These are phyloP conservation scores for Starmerella roubikii DNA, from an alignment of 805 yeast species.

Conservation along the genomic window DNA sequence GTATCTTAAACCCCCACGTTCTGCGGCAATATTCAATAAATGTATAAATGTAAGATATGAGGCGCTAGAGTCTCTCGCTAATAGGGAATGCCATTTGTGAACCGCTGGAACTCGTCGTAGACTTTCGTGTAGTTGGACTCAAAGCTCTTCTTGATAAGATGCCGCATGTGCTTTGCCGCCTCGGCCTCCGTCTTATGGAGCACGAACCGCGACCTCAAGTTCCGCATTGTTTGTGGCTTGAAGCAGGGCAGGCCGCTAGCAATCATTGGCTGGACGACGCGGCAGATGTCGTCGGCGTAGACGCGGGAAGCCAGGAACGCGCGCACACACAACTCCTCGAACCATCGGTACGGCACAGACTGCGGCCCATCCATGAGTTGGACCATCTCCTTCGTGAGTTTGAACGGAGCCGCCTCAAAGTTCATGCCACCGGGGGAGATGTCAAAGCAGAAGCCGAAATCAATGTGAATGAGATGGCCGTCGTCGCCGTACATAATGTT, in stretches of 20 bases:
- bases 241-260: conserved; percentile 94
- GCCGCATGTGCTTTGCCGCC: conserved; percentile 65
- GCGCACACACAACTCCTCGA: conserved; percentile 88
- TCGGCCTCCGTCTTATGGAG: conserved; percentile 71
- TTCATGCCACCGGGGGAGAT: conserved; percentile 98
- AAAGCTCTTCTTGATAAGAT: conserved; percentile 62
- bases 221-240: conserved; percentile 71
- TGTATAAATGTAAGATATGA: no score
- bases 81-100: conserved; percentile 95
- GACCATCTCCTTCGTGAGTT: conserved; percentile 91
- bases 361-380: conserved; percentile 87
- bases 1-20: no score
- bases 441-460: conserved; percentile 96
- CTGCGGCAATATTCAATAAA: no score
- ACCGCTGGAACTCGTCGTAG: conserved; percentile 91
- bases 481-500: conserved; percentile 93
- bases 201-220: conserved; percentile 64
- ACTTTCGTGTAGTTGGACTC: conserved; percentile 87
- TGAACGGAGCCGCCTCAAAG: conserved; percentile 97
- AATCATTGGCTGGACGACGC: conserved; percentile 82
- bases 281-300: conserved; percentile 69
- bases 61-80: no score
- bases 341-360: conserved; percentile 76
- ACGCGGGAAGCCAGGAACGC: conserved; percentile 83
- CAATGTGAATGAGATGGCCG: conserved; percentile 91